phyloP scores from a whole-genome alignment of 2,329 filamentous ascomycete genomes.

The Volutella citrinella region DNA sequence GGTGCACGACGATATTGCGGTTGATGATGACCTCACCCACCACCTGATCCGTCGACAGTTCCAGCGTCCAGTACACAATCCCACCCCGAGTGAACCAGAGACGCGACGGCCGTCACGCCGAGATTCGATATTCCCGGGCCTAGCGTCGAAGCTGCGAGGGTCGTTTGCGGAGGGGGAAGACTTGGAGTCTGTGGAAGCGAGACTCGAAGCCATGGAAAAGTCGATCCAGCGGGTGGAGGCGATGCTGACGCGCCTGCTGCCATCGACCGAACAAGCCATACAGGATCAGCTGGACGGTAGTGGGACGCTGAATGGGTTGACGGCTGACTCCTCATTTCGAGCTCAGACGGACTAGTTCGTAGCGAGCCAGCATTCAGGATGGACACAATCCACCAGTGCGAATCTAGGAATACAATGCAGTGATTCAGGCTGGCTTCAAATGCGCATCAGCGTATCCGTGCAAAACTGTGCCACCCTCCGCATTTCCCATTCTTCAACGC shows the following conservation, averaged over 20 bases:
- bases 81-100: slow-evolving; percentile 37
- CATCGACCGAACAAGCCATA: slow-evolving; percentile 24
- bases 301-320: slow-evolving; percentile 26
- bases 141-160: slow-evolving; percentile 45
- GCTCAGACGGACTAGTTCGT: slow-evolving; percentile 9
- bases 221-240: slow-evolving; percentile 46
- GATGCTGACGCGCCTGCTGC: slow-evolving; percentile 41
- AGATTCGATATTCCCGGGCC: slow-evolving; percentile 56
- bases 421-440: too few species aligned
- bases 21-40: slow-evolving; percentile 56
- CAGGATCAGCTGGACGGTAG: slow-evolving; percentile 27
- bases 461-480: too few species aligned
- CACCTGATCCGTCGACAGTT: slow-evolving; percentile 59
- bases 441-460: too few species aligned
- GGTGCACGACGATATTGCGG: slow-evolving; percentile 54
- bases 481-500: too few species aligned
- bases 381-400: slow-evolving; percentile 6
- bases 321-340: slow-evolving; percentile 28
- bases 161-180: slow-evolving; percentile 48
- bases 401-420: slow-evolving; percentile 1
- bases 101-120: slow-evolving; percentile 40
- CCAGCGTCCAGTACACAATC: slow-evolving; percentile 29
- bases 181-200: slow-evolving; percentile 39
- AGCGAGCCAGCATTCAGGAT: too few species aligned
- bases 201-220: slow-evolving; percentile 50